Conservation (phyloP, 2,329 filamentous ascomycete species). For the Fusarium tricinctum region DNA sequence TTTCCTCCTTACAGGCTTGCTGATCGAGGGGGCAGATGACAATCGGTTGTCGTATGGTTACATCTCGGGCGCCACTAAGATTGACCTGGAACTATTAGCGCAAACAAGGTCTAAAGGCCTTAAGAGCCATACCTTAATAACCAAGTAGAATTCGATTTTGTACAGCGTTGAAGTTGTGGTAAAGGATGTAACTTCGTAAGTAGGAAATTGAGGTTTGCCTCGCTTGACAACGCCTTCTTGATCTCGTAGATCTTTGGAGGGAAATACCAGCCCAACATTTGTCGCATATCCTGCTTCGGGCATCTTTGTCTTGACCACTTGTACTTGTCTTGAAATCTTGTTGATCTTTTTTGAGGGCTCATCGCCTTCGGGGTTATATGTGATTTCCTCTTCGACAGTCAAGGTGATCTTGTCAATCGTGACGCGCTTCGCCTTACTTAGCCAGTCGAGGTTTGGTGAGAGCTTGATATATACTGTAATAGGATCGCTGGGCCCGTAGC, state of each 20-base stretch:
- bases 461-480: conserved; percentile 97
- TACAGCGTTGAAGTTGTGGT: conserved; percentile 95
- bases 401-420: conserved; percentile 96
- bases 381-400: conserved; percentile 95
- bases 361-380: conserved; percentile 98
- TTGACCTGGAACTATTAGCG: conserved; percentile 74
- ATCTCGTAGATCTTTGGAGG: conserved; percentile 88
- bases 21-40: conserved; percentile 97
- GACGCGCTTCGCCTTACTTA: conserved; percentile 89
- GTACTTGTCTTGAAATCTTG: conserved; percentile 85
- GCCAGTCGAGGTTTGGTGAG: conserved; percentile 91
- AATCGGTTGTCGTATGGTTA: conserved; percentile 89
- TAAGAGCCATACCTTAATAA: conserved; percentile 79
- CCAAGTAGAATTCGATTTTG: conserved; percentile 98
- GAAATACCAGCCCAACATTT: conserved; percentile 91
- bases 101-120: conserved; percentile 23
- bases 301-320: conserved; percentile 84
- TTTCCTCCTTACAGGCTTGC: conserved; percentile 96
- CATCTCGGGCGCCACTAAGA: conserved; percentile 88
- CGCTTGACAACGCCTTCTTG: conserved; percentile 87
- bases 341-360: conserved; percentile 93
- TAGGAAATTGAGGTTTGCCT: conserved; percentile 88
- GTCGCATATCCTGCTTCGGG: conserved; percentile 94
- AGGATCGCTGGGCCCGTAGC: conserved; percentile 93
- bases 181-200: conserved; percentile 90